Percentiles rank a stretch among this genome's conserved stretches.
Conservation (phyloP, 2,329 filamentous ascomycete genomes). For the Diaporthe batatas region DNA sequence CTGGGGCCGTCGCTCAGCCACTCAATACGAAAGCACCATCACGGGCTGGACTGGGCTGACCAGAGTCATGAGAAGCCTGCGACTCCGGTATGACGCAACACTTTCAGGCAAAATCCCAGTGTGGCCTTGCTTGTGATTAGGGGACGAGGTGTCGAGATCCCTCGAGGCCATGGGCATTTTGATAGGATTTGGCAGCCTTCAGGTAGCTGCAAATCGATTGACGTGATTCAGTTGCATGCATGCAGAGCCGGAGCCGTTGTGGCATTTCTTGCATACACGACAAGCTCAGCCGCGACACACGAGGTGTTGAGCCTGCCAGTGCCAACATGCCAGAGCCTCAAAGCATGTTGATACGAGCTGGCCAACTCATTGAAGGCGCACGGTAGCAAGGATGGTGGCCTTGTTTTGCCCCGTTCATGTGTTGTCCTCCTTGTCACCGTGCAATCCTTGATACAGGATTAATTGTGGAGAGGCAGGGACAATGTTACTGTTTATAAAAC, state of each 20-base stretch:
- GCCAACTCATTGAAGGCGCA: conserved; percentile 30
- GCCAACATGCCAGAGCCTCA: conserved; percentile 22
- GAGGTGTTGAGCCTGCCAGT: conserved; percentile 2
- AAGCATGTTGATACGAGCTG: conserved; percentile 25
- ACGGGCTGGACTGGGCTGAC: conserved; percentile 24
- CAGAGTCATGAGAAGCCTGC: conserved; percentile 23
- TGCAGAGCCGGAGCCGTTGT: conserved; percentile 9
- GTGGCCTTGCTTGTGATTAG: background rate
- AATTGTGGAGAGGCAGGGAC: conserved; percentile 34
- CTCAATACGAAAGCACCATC: conserved; percentile 35
- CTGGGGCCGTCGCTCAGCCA: conserved; percentile 32
- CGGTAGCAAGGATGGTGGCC: conserved; percentile 29
- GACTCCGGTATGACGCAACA: conserved; percentile 31
- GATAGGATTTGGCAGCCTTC: conserved; percentile 17
- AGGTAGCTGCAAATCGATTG: conserved; percentile 1
- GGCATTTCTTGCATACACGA: conserved; percentile 12
- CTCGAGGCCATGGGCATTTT: background rate
- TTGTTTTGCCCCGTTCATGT: conserved; percentile 33
- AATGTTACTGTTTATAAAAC: conserved; percentile 29
- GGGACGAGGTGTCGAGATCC: background rate
- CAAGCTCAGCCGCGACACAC: conserved; percentile 31
- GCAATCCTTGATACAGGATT: conserved; percentile 28
- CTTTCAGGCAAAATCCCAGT: conserved; percentile 18
- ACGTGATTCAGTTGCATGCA: conserved; percentile 19
- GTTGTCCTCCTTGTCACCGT: conserved; percentile 30